Base-by-base conservation (phyloP, 2,329 filamentous ascomycete genomes). In the Fusarium gaditjirri region DNA sequence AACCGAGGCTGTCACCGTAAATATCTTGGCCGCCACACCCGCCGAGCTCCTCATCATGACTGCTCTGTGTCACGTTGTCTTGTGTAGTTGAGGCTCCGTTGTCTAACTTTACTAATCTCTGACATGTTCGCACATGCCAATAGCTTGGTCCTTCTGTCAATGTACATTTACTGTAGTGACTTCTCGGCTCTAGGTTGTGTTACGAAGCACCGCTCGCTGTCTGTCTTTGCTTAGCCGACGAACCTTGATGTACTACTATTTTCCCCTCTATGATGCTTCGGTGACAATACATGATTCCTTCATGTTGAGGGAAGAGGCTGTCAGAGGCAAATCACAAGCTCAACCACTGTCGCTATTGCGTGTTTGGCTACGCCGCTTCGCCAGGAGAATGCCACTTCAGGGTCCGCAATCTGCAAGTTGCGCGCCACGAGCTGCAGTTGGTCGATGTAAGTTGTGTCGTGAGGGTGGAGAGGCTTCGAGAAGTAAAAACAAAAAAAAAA, bases 341-440 rank as follows among this genome's bases (percentile, higher is more conserved):
- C 19, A 29, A 47, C 21, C 43, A 43, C n/a, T 65, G 67, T 70
- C 65, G 67, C 41, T 43, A 25, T 50, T 65, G 65, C 54, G 49
- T 70, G 53, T 55, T 60, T 55, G 25, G 41, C 67, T 55, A 50
- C 49, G 47, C 53, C 59, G 64, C 46, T 31, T 31, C 29, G 35
- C 39, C 58, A 42, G 65, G 46, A 70, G 33, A 69, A 54, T 70
- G 65, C 56, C 25, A 52, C 61, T 68, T 64, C 54, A 73, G 70
- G 70, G 61, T 63, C 70, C 66, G 57, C 61, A 56, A 69, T 59
- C 50, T 73, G 71, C 71, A 73, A 71, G 68, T 60, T 63, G 71
- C 41, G 68, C 71, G 64, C 70, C 71, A 73, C 62, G 60, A 56
- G 49, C 65, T 57, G 56, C 38, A 70, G 65, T 72, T 35, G 12